A percentile compares a stretch with the other conserved stretches of the same genome.
phyloP scores from a whole-genome alignment of 805 yeast species.

The Tetrapisispora iriomotensis region DNA sequence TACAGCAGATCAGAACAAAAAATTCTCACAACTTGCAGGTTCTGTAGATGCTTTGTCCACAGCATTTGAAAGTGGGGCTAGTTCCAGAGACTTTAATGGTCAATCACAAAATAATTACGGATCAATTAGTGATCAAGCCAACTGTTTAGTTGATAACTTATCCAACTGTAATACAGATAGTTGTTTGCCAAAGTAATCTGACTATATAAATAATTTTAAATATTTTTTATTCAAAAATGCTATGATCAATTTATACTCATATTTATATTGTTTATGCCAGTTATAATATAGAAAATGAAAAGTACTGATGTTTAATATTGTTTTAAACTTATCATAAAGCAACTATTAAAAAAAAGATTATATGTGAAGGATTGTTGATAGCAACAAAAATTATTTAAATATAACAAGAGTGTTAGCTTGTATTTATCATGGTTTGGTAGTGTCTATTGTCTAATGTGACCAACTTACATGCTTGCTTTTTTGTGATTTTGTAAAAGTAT shows the following conservation, averaged over 20 bases:
- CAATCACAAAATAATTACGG: constrained; percentile 20
- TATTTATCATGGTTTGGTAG: too few relatives aligned
- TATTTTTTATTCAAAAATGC: too few relatives aligned
- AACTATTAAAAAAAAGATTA: too few relatives aligned
- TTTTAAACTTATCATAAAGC: too few relatives aligned
- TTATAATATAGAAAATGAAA: too few relatives aligned
- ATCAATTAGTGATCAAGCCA: constrained; percentile 24
- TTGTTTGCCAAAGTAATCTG: constrained; percentile 28
- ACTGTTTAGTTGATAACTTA: constrained; percentile 44
- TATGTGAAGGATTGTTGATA: too few relatives aligned
- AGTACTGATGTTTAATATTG: too few relatives aligned
- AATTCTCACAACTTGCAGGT: constrained; percentile 26
- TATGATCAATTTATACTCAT: too few relatives aligned
- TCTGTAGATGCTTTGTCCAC: constrained; percentile 3
- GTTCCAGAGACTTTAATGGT: background rate
- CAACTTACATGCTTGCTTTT: background rate
- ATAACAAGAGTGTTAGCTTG: too few relatives aligned
- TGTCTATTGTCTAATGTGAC: background rate
- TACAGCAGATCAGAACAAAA: constrained; percentile 26
- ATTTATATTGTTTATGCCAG: too few relatives aligned
- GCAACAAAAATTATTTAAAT: too few relatives aligned
- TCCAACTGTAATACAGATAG: constrained; percentile 40
- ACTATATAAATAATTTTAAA: too few relatives aligned
- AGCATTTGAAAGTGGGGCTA: background rate
- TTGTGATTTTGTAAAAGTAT: background rate